Evolutionary conservation across 805 yeast species (phyloP).

Genomic region (Candida germanica): DNA sequence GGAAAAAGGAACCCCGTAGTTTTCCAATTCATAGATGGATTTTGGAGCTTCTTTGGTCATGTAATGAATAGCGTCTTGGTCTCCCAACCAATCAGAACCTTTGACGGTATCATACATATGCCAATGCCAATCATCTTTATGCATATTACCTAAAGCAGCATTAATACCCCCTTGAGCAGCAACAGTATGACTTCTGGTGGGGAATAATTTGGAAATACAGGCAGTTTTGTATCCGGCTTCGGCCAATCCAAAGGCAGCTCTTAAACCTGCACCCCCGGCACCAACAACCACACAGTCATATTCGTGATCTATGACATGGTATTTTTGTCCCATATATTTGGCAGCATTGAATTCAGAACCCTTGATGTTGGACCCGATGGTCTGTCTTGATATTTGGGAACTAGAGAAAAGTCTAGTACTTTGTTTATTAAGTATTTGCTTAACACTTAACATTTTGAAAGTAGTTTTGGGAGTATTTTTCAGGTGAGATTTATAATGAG

Average conservation of each 20-base stretch:
- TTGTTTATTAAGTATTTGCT: constrained; percentile 8
- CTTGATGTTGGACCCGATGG: constrained; percentile 34
- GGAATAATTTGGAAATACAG: constrained; percentile 93
- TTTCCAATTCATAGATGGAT: constrained; percentile 94
- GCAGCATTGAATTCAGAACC: constrained; percentile 40
- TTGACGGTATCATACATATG: constrained; percentile 99
- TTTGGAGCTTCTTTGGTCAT: constrained; percentile 98
- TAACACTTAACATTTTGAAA: constrained; percentile 15
- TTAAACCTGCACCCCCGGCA: constrained; percentile 98
- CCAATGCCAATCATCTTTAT: constrained; percentile 98
- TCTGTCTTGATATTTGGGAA: constrained; percentile 27
- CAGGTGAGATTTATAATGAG: constrained; percentile 1
- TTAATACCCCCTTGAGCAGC: constrained; percentile 99
- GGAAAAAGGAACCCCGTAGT: constrained; percentile 97
- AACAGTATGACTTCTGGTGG: constrained; percentile 97
- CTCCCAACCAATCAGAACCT: constrained; percentile 99
- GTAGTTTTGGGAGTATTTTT: not conserved
- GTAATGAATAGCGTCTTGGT: constrained; percentile 98
- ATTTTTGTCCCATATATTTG: constrained; percentile 55
- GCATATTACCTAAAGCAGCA: constrained; percentile 99
- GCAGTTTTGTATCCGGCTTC: constrained; percentile 97
- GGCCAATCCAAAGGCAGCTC: constrained; percentile 98
- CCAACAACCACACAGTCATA: constrained; percentile 98
- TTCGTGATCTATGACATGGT: constrained; percentile 94
- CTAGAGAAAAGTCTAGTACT: constrained; percentile 22